Evolutionary conservation across 2,329 filamentous ascomycete genomes (phyloP).

Genomic region (Zymoseptoria tritici): DNA sequence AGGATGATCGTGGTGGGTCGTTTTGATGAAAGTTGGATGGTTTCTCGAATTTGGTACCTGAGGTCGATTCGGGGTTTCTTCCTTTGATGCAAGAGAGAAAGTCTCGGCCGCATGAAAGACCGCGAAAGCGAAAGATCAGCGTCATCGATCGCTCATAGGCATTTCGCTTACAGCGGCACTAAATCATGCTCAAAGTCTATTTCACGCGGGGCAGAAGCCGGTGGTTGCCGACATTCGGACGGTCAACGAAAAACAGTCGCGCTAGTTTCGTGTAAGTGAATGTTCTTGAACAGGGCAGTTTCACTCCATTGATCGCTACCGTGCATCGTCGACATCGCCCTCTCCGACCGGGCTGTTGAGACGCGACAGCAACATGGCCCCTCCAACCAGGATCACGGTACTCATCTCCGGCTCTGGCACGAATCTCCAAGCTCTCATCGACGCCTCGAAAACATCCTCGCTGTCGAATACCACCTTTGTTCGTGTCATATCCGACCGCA

Average conservation of each 20-base stretch:
- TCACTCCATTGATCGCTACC: neutral
- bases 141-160: neutral
- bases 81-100: neutral
- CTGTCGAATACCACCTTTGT: slow-evolving; percentile 49
- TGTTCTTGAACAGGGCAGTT: neutral
- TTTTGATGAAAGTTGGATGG: neutral
- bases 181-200: neutral
- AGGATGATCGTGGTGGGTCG: neutral
- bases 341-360: neutral
- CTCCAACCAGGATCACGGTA: slow-evolving; percentile 25
- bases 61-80: neutral
- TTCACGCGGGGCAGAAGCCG: neutral
- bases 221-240: neutral
- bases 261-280: neutral
- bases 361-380: neutral
- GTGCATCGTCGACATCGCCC: neutral
- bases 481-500: slow-evolving; percentile 60
- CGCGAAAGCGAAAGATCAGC: neutral
- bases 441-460: slow-evolving; percentile 44
- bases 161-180: neutral
- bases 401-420: slow-evolving; percentile 64
- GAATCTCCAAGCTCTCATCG: slow-evolving; percentile 72
- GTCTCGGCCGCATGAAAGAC: neutral
- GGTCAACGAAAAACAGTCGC: slow-evolving; percentile 1
- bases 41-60: neutral